These are phyloP conservation scores for Escallonia herrerae DNA, from an alignment of 129 eudicot species.

Conservation along the genomic window DNA sequence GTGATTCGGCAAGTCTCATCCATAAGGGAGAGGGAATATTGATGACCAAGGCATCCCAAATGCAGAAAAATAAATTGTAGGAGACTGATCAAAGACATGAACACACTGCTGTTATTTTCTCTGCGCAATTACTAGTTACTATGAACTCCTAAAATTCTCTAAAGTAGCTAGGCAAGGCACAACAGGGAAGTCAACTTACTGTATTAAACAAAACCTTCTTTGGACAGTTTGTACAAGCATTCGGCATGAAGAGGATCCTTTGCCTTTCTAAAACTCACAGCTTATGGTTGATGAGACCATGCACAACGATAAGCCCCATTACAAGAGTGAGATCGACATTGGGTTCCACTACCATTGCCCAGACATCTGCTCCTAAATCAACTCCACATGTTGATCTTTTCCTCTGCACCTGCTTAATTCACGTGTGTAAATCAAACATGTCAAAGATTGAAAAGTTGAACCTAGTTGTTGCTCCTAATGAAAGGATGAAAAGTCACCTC, in stretches of 20 bases:
- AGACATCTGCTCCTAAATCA: constrained; percentile 17
- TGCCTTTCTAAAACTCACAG: not conserved
- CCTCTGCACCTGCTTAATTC: constrained; percentile 8
- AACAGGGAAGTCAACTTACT: not conserved
- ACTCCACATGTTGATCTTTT: constrained; percentile 14
- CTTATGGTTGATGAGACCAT: constrained; percentile 2
- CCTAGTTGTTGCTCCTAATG: too few species aligned
- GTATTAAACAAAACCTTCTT: not conserved
- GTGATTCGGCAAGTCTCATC: too few species aligned
- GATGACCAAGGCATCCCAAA: too few species aligned
- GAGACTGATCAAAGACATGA: too few species aligned
- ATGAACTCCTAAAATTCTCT: not conserved
- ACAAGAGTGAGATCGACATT: constrained; percentile 9
- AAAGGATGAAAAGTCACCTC: too few species aligned
- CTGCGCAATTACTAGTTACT: too few species aligned
- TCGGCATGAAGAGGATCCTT: not conserved
- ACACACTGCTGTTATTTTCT: too few species aligned
- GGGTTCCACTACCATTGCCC: constrained; percentile 7
- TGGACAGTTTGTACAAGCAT: not conserved
- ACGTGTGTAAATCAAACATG: too few species aligned
- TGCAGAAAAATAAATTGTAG: too few species aligned
- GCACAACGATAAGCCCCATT: constrained; percentile 6
- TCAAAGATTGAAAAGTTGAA: too few species aligned
- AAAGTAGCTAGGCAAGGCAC: not conserved
- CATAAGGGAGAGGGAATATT: too few species aligned